A percentile compares a stretch with the other conserved stretches of the same genome.
These are phyloP conservation scores for Leucocoprinus birnbaumii DNA, from an alignment of 768 basidiomycete genomes.

Conservation along the genomic window DNA sequence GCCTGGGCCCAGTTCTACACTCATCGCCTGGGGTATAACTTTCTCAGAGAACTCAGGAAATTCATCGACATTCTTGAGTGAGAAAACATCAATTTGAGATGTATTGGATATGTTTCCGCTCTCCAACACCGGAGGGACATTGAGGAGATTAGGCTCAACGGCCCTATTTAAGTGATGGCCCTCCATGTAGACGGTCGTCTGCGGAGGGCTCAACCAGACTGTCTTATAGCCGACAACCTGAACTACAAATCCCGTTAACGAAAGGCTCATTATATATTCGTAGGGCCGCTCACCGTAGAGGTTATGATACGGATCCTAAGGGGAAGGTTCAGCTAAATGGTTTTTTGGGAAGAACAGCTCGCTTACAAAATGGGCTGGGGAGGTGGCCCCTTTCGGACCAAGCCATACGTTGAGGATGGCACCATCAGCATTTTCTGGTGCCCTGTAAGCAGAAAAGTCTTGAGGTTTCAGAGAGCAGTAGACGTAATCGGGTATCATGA, in stretches of 20 bases:
- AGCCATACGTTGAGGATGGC: slow-evolving; percentile 79
- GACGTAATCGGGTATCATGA: slow-evolving; percentile 85
- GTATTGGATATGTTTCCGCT: slow-evolving; percentile 74
- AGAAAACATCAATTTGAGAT: slow-evolving; percentile 78
- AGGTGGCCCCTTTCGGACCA: slow-evolving; percentile 74
- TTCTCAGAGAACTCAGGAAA: slow-evolving; percentile 53
- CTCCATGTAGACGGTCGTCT: slow-evolving; percentile 54
- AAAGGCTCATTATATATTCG: slow-evolving; percentile 4
- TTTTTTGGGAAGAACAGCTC: slow-evolving; percentile 2
- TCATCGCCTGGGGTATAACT: slow-evolving; percentile 59
- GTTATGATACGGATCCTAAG: slow-evolving; percentile 93
- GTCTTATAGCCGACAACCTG: slow-evolving; percentile 90
- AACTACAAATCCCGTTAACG: slow-evolving; percentile 39
- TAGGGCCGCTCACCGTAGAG: slow-evolving; percentile 59
- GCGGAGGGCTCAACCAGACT: slow-evolving; percentile 88
- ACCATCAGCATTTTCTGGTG: slow-evolving; percentile 65
- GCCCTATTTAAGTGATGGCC: slow-evolving; percentile 33
- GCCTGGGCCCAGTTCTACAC: slow-evolving; percentile 69
- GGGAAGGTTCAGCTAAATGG: no score
- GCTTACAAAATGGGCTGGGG: slow-evolving; percentile 84
- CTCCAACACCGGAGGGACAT: slow-evolving; percentile 22
- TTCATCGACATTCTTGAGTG: slow-evolving; percentile 18
- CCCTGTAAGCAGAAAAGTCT: slow-evolving; percentile 48
- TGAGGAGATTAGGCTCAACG: slow-evolving; percentile 31
- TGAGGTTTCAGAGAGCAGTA: slow-evolving; percentile 57